These are phyloP conservation scores for Gracilaria gracilis DNA, from an alignment of 23 red algal genomes.

Conservation along the genomic window DNA sequence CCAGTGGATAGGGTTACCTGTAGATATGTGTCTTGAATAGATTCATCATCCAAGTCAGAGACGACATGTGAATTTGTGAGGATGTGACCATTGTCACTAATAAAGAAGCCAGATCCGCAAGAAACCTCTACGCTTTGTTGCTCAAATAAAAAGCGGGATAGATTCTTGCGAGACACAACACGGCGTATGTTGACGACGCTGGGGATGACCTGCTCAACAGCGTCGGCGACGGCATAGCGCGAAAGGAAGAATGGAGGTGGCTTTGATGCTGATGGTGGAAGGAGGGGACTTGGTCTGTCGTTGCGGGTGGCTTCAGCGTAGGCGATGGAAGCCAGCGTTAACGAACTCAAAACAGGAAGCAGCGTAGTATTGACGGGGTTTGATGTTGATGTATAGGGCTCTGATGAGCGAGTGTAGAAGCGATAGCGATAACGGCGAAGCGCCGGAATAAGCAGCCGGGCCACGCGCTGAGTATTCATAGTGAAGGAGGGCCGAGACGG, in stretches of 20 bases:
- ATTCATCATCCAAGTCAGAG: conserved; percentile 4
- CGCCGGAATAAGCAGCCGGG: background rate
- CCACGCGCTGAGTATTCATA: background rate
- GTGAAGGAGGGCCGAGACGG: background rate
- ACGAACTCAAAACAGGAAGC: conserved; percentile 6
- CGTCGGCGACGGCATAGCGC: conserved; percentile 86
- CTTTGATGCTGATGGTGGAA: conserved; percentile 3
- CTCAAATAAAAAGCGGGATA: conserved; percentile 57
- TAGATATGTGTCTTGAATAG: conserved; percentile 33
- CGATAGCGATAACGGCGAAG: background rate
- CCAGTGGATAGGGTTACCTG: conserved; percentile 61
- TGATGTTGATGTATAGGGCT: background rate
- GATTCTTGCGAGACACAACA: conserved; percentile 42
- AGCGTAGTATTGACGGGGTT: background rate
- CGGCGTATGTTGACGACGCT: conserved; percentile 88
- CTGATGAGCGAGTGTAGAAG: background rate
- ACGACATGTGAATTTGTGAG: conserved; percentile 94
- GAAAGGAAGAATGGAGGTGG: conserved; percentile 26
- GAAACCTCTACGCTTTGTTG: conserved; percentile 54
- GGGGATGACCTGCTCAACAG: conserved; percentile 84
- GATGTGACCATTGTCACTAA: conserved; percentile 77
- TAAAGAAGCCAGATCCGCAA: conserved; percentile 92
- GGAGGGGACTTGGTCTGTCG: background rate
- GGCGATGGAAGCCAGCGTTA: background rate
- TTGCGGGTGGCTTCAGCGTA: background rate